These are phyloP conservation scores for Piloderma croceum DNA, from an alignment of 768 basidiomycete genomes.

Conservation along the genomic window DNA sequence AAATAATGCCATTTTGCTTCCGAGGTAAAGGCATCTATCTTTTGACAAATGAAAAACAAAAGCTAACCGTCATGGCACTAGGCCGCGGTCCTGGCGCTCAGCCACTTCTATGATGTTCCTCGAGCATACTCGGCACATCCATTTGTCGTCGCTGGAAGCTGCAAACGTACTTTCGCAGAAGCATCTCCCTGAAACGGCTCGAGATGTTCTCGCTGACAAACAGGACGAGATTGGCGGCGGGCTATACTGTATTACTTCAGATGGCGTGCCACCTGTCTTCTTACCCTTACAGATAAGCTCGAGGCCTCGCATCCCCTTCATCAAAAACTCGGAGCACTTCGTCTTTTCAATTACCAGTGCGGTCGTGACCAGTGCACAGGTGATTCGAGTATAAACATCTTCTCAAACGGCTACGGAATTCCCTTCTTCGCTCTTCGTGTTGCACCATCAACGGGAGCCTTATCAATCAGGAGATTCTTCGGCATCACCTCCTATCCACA, in stretches of 20 bases:
- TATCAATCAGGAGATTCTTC: conserved; percentile 5
- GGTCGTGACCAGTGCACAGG: conserved; percentile 30
- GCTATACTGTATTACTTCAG: conserved; percentile 22
- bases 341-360: conserved; percentile 25
- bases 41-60: too few relatives aligned
- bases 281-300: conserved; percentile 19
- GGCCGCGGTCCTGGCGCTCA: conserved; percentile 22
- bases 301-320: conserved; percentile 20
- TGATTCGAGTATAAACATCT: conserved; percentile 23
- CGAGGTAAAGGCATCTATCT: too few relatives aligned
- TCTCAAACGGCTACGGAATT: conserved; percentile 12
- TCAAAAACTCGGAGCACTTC: conserved; percentile 13
- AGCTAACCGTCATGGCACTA: too few relatives aligned
- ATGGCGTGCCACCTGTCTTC: conserved; percentile 21
- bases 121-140: conserved; percentile 19
- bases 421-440: conserved; percentile 6
- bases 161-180: conserved; percentile 19
- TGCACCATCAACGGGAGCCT: conserved; percentile 4
- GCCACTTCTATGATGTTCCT: conserved; percentile 12
- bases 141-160: conserved; percentile 19
- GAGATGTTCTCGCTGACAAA: conserved; percentile 9
- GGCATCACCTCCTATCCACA: conserved; percentile 1
- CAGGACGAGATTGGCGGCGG: conserved; percentile 8
- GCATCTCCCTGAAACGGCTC: conserved; percentile 19
- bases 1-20: too few relatives aligned